Evolutionary conservation across 805 yeast genomes (phyloP).

Genomic region (Saccharomyces mikatae): DNA sequence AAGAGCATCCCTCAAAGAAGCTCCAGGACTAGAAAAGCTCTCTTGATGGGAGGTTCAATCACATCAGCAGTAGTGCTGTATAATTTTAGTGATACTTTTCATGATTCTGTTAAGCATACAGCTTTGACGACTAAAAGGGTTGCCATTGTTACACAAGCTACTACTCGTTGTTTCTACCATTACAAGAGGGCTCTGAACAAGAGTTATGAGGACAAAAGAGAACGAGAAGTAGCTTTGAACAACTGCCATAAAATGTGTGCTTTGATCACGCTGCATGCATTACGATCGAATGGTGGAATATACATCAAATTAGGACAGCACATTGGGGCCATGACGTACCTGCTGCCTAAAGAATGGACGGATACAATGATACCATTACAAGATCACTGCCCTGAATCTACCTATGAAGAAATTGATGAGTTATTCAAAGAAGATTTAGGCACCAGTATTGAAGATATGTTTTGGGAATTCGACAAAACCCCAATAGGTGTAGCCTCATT

Average conservation of each 20-base stretch:
- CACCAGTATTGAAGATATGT: slow-evolving; percentile 48
- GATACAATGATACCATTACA: slow-evolving; percentile 88
- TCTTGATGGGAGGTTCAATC: not conserved
- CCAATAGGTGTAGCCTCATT: slow-evolving; percentile 95
- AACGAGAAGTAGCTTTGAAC: slow-evolving; percentile 44
- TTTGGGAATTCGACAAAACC: slow-evolving; percentile 51
- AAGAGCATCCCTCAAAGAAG: not conserved
- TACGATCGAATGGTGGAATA: slow-evolving; percentile 83
- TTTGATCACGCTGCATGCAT: slow-evolving; percentile 62
- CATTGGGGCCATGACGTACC: slow-evolving; percentile 81
- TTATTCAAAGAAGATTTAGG: slow-evolving; percentile 70
- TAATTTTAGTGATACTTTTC: slow-evolving; percentile 22
- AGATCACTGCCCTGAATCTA: slow-evolving; percentile 79
- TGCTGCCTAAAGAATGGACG: slow-evolving; percentile 92
- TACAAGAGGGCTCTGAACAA: slow-evolving; percentile 52
- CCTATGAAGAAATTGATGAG: slow-evolving; percentile 55
- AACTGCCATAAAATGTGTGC: slow-evolving; percentile 75
- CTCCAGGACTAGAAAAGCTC: not conserved
- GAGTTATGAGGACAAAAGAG: slow-evolving; percentile 38
- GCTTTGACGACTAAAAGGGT: slow-evolving; percentile 41
- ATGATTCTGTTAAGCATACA: slow-evolving; percentile 18
- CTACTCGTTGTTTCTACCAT: slow-evolving; percentile 60
- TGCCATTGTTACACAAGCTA: slow-evolving; percentile 59
- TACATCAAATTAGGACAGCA: slow-evolving; percentile 95
- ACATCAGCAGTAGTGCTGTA: slow-evolving; percentile 16